Conservation (phyloP, 139 green algal species). For the Picochlorum sp. region DNA sequence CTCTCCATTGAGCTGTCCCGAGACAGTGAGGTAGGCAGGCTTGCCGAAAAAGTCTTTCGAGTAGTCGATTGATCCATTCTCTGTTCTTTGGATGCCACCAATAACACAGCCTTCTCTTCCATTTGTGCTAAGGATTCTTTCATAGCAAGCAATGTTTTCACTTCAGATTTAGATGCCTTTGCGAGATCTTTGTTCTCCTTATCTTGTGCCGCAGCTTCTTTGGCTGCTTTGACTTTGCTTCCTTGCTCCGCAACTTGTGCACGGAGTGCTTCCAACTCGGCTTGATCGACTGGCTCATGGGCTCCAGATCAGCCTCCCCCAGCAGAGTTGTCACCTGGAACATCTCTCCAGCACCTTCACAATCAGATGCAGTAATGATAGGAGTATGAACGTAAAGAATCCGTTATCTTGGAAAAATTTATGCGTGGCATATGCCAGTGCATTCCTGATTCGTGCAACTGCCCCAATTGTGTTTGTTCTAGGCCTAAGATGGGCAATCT, state of each 20-base stretch:
- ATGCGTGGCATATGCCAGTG: constrained; percentile 91
- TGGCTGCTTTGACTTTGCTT: constrained; percentile 62
- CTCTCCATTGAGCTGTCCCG: constrained; percentile 83
- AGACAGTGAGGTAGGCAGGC: constrained; percentile 89
- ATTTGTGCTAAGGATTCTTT: constrained; percentile 60
- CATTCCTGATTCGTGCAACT: constrained; percentile 91
- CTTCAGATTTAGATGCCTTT: constrained; percentile 16
- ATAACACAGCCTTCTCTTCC: constrained; percentile 38
- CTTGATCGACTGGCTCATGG: constrained; percentile 15
- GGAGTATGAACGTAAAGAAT: constrained; percentile 98
- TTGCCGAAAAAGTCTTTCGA: constrained; percentile 90
- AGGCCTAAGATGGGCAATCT: constrained; percentile 83
- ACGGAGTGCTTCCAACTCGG: constrained; percentile 38
- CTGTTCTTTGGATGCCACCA: constrained; percentile 34
- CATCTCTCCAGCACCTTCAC: constrained; percentile 97
- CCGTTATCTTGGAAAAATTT: constrained; percentile 86
- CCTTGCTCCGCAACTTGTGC: constrained; percentile 44
- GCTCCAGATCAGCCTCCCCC: constrained; percentile 18
- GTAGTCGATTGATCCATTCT: constrained; percentile 72
- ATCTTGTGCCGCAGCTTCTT: constrained; percentile 40
- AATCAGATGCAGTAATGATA: constrained; percentile 90
- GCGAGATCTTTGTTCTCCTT: constrained; percentile 17
- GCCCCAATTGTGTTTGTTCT: constrained; percentile 95
- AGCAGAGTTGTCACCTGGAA: constrained; percentile 91
- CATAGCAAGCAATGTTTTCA: constrained; percentile 43